Conservation (phyloP, 2,329 filamentous ascomycete species). For the Sphaerulina musiva region DNA sequence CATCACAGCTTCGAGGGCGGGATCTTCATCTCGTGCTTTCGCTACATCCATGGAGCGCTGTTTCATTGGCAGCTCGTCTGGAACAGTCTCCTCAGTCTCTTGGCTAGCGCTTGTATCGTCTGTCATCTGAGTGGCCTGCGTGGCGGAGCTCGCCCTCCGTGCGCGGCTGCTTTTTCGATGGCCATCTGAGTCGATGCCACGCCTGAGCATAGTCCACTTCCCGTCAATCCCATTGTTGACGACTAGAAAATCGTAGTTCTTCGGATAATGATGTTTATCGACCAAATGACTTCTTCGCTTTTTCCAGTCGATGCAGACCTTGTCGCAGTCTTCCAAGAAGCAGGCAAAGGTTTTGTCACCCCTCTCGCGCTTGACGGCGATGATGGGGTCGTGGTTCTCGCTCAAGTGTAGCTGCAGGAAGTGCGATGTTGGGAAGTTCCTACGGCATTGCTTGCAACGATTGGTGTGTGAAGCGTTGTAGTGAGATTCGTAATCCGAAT, state of each 20-base stretch:
- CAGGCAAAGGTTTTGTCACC: slow-evolving; percentile 90
- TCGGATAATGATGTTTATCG: slow-evolving; percentile 86
- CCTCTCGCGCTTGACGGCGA: slow-evolving; percentile 62
- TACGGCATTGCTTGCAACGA: slow-evolving; percentile 74
- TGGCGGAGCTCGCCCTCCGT: slow-evolving; percentile 16
- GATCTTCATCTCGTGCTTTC: slow-evolving; percentile 1
- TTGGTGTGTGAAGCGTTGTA: slow-evolving; percentile 76
- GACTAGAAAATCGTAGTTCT: slow-evolving; percentile 79
- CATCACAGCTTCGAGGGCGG: slow-evolving; percentile 14
- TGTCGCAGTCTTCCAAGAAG: slow-evolving; percentile 82
- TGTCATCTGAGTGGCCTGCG: slow-evolving; percentile 20
- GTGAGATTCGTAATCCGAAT: slow-evolving; percentile 79
- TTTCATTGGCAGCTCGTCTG: not conserved
- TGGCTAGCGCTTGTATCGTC: slow-evolving; percentile 21
- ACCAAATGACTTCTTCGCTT: slow-evolving; percentile 85
- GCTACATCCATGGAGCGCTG: not conserved
- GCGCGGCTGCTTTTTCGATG: slow-evolving; percentile 31
- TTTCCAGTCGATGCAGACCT: slow-evolving; percentile 72
- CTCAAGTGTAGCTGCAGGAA: slow-evolving; percentile 79
- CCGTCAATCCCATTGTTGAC: slow-evolving; percentile 87
- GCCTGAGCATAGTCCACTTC: slow-evolving; percentile 67
- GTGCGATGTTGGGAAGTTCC: slow-evolving; percentile 80
- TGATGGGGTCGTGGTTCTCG: slow-evolving; percentile 81
- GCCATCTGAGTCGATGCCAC: slow-evolving; percentile 37
- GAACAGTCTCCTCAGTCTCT: slow-evolving; percentile 8